Conservation (phyloP, 2,329 filamentous ascomycete genomes). For the Neopestalotiopsis sp. region DNA sequence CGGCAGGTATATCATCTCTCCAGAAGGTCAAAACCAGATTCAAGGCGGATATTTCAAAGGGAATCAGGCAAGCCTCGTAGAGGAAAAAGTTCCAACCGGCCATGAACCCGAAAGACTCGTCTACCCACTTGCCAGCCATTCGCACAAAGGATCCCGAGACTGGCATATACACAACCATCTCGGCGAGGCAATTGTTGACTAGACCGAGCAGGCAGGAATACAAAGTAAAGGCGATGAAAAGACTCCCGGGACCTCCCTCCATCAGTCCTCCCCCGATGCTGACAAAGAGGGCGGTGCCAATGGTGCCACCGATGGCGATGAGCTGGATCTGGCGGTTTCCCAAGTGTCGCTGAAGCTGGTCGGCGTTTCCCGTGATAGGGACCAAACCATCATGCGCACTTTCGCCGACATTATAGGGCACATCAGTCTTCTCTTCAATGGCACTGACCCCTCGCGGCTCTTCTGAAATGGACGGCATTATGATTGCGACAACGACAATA, state of each 20-base stretch:
- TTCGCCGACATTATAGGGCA: not conserved
- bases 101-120: conserved; percentile 67
- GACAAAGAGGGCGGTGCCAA: conserved; percentile 61
- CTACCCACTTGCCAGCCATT: conserved; percentile 68
- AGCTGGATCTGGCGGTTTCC: conserved; percentile 51
- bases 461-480: not conserved
- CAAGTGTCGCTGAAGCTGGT: conserved; percentile 14
- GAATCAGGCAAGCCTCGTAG: conserved; percentile 47
- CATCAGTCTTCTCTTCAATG: not conserved
- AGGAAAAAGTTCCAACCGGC: conserved; percentile 53
- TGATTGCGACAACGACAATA: not conserved
- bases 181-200: conserved; percentile 70
- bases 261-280: conserved; percentile 60
- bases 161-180: conserved; percentile 69
- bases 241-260: conserved; percentile 50
- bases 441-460: not conserved
- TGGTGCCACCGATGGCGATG: conserved; percentile 60
- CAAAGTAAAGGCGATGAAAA: conserved; percentile 61
- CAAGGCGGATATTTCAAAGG: conserved; percentile 47
- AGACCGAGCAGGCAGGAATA: conserved; percentile 62
- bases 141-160: conserved; percentile 69
- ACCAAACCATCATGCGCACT: conserved; percentile 12
- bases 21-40: conserved; percentile 52
- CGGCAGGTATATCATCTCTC: conserved; percentile 49
- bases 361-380: conserved; percentile 15